phyloP scores from a whole-genome alignment of 441 rosid species.

The Capsella rubella region DNA sequence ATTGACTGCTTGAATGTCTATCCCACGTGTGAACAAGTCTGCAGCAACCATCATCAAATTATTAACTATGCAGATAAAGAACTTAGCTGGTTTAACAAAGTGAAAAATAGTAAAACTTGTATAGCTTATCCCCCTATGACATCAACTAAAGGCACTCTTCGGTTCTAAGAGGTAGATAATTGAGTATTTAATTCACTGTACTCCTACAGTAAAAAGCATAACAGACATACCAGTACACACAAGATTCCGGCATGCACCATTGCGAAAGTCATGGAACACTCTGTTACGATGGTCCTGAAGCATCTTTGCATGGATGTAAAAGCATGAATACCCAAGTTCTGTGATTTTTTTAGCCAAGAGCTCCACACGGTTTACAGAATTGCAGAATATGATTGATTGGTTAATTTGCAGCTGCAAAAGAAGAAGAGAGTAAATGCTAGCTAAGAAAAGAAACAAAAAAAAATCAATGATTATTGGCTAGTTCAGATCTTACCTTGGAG shows the following conservation, averaged over 20 bases:
- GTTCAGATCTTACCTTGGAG: constrained; percentile 77
- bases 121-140: constrained; percentile 3
- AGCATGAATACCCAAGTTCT: constrained; percentile 98
- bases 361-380: constrained; percentile 98
- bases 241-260: constrained; percentile 99
- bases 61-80: constrained; percentile 14
- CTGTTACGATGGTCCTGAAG: constrained; percentile 98
- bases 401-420: constrained; percentile 93
- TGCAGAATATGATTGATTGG: constrained; percentile 98
- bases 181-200: neutral
- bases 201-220: constrained; percentile 1
- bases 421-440: constrained; percentile 50
- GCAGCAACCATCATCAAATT: constrained; percentile 50
- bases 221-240: constrained; percentile 88
- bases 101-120: constrained; percentile 11
- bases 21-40: constrained; percentile 97
- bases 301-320: constrained; percentile 99
- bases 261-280: constrained; percentile 98
- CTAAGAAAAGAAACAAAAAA: constrained; percentile 5
- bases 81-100: constrained; percentile 3
- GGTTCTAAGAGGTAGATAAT: neutral
- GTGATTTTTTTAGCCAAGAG: constrained; percentile 97
- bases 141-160: constrained; percentile 14
- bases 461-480: constrained; percentile 7
- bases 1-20: constrained; percentile 98